Conservation (phyloP, 192 early-diverging fungal genomes). For the Phycomyces nitens region DNA sequence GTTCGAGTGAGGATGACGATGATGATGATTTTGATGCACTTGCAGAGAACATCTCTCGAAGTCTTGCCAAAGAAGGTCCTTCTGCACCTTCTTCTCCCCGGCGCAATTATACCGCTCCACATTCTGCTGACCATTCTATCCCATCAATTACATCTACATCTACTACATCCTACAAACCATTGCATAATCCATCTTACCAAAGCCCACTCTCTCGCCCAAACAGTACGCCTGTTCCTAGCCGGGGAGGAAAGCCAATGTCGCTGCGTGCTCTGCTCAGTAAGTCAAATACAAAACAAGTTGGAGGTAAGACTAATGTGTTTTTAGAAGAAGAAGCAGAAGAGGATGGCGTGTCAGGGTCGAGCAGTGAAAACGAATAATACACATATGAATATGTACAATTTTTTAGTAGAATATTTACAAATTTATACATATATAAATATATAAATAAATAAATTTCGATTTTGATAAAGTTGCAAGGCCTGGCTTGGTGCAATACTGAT, state of each 20-base stretch:
- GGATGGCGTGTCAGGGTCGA: constrained; percentile 14
- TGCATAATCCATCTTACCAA: neutral
- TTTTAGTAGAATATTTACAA: too few species aligned
- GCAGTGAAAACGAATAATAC: constrained; percentile 13
- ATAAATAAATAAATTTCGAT: too few species aligned
- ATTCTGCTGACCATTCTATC: neutral
- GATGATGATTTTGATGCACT: constrained; percentile 24
- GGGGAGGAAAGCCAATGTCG: constrained; percentile 13
- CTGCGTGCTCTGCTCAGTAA: constrained; percentile 22
- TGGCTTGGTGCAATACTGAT: too few species aligned
- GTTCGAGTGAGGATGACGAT: constrained; percentile 4
- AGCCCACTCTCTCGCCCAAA: neutral
- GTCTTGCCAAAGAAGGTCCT: constrained; percentile 15
- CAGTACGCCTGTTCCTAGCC: neutral
- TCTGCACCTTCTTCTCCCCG: constrained; percentile 14
- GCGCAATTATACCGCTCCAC: neutral
- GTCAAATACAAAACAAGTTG: neutral
- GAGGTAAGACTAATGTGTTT: neutral
- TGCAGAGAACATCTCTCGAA: constrained; percentile 13
- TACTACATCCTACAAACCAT: constrained; percentile 6
- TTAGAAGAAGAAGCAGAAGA: constrained; percentile 20
- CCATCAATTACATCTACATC: neutral
- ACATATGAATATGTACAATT: neutral
- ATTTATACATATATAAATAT: too few species aligned
- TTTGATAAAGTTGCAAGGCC: too few species aligned